These are phyloP conservation scores for Gracilaria gracilis DNA, from an alignment of 23 red algal species.

Conservation along the genomic window DNA sequence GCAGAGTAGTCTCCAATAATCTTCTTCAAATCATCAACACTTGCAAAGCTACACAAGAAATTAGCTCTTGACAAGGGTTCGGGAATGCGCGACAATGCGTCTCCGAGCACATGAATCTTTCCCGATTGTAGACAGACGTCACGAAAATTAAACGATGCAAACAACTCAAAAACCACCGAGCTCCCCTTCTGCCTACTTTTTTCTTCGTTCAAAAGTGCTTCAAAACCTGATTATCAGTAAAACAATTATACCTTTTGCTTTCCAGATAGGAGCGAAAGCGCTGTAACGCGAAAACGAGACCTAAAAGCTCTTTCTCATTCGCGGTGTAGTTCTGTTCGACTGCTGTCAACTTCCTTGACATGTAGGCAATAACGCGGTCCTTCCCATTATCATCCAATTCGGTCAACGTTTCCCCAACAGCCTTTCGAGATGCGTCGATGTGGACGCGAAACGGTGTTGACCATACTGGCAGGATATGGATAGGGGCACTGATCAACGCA, in stretches of 20 bases:
- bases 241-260: background rate
- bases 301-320: slow-evolving; percentile 26
- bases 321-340: slow-evolving; percentile 14
- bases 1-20: too few species aligned
- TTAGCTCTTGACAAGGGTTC: too few species aligned
- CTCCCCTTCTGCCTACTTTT: background rate
- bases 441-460: background rate
- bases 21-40: too few species aligned
- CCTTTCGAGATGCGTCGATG: background rate
- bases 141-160: background rate
- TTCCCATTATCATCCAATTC: background rate
- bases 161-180: background rate
- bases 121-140: background rate
- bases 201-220: slow-evolving; percentile 4
- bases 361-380: background rate
- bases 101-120: slow-evolving; percentile 32
- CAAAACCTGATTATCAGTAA: slow-evolving; percentile 31
- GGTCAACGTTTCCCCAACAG: background rate
- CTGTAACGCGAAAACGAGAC: background rate
- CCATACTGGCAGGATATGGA: background rate
- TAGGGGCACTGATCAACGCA: background rate
- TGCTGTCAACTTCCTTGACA: background rate
- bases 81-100: too few species aligned
- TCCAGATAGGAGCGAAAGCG: slow-evolving; percentile 15
- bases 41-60: too few species aligned